Conservation (phyloP, 2,329 filamentous ascomycete species). For the Diplodia corticola region DNA sequence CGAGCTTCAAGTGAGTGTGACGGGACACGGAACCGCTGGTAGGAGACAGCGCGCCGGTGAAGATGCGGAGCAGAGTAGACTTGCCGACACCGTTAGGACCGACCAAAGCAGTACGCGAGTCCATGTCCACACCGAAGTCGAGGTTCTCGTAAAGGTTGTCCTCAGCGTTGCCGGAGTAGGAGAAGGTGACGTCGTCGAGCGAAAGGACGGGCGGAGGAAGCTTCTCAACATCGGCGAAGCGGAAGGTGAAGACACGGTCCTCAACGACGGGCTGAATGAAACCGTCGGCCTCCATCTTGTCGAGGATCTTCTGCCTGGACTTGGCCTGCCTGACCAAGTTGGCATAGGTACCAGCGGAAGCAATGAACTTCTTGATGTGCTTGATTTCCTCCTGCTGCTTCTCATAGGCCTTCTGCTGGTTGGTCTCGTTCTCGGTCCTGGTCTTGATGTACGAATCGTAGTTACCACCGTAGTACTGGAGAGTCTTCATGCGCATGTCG, state of each 20-base stretch:
- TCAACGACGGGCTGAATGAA: slow-evolving; percentile 88
- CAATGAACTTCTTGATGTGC: slow-evolving; percentile 99
- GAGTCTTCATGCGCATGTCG: slow-evolving; percentile 87
- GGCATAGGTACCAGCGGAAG: slow-evolving; percentile 98
- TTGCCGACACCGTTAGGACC: slow-evolving; percentile 99
- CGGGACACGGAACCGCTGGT: slow-evolving; percentile 79
- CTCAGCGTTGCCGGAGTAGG: slow-evolving; percentile 84
- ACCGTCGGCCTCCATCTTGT: slow-evolving; percentile 99
- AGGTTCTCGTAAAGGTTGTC: slow-evolving; percentile 97
- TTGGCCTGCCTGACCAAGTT: slow-evolving; percentile 99
- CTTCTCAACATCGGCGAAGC: slow-evolving; percentile 98
- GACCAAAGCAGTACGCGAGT: slow-evolving; percentile 93
- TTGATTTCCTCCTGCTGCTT: slow-evolving; percentile 99
- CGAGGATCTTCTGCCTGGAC: slow-evolving; percentile 98
- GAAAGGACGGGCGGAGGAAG: slow-evolving; percentile 95
- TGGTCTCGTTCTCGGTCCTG: slow-evolving; percentile 87
- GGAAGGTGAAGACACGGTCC: slow-evolving; percentile 93
- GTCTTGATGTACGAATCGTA: slow-evolving; percentile 98
- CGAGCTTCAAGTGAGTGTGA: slow-evolving; percentile 98
- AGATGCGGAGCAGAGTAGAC: slow-evolving; percentile 91
- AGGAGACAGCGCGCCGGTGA: slow-evolving; percentile 91
- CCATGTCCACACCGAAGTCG: slow-evolving; percentile 99
- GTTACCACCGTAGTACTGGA: slow-evolving; percentile 99
- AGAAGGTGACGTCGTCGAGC: slow-evolving; percentile 97
- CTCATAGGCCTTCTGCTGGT: slow-evolving; percentile 98